A percentile compares a stretch with the other conserved stretches of the same genome.
phyloP scores from a whole-genome alignment of 2,329 filamentous ascomycete species.

The Proliferodiscus dingleyae region DNA sequence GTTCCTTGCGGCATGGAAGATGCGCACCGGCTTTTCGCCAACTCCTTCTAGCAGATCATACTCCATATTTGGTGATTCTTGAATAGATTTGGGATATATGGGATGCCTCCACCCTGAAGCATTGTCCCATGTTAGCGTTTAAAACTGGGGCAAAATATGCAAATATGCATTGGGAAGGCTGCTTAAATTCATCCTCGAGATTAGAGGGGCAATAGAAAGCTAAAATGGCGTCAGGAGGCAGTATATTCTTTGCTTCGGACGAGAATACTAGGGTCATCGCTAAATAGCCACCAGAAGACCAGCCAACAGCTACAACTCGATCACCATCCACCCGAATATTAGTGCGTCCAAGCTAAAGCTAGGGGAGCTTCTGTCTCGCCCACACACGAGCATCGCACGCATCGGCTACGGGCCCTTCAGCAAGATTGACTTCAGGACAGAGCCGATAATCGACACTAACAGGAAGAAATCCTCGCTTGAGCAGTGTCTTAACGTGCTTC shows the following conservation, averaged over 20 bases:
- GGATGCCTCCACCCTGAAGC: constrained; percentile 15
- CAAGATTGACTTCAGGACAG: constrained; percentile 43
- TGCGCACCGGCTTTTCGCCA: constrained; percentile 18
- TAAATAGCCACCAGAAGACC: constrained; percentile 44
- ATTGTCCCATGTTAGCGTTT: constrained; percentile 12
- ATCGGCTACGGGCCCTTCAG: constrained; percentile 43
- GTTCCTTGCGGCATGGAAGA: neutral
- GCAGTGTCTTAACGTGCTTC: constrained; percentile 34
- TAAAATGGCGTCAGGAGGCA: constrained; percentile 39
- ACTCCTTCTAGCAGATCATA: constrained; percentile 31
- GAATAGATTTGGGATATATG: constrained; percentile 1
- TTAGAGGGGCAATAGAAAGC: constrained; percentile 42
- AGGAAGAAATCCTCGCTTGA: constrained; percentile 39
- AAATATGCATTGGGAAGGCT: neutral
- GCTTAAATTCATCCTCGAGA: constrained; percentile 31
- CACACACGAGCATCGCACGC: constrained; percentile 39
- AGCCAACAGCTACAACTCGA: constrained; percentile 40
- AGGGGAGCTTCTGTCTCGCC: constrained; percentile 33
- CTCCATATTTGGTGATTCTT: neutral
- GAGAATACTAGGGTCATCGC: constrained; percentile 42
- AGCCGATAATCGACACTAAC: constrained; percentile 47
- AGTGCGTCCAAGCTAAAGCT: constrained; percentile 16
- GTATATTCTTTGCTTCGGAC: constrained; percentile 23
- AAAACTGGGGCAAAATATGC: neutral
- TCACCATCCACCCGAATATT: constrained; percentile 26